phyloP scores from a whole-genome alignment of 2,329 filamentous ascomycete genomes.

The Neocucurbitaria cava region DNA sequence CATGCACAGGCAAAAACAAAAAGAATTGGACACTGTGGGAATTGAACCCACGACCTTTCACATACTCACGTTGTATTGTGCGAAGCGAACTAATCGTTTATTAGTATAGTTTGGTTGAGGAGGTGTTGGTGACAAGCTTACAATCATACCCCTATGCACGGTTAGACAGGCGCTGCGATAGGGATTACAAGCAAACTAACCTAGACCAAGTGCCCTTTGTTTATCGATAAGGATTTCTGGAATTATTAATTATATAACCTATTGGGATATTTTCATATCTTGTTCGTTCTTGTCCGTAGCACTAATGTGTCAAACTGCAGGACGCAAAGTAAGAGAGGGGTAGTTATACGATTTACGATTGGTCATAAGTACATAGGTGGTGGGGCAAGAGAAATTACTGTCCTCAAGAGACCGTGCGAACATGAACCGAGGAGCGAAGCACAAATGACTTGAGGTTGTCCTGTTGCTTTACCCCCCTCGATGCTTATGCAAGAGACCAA shows the following conservation, averaged over 20 bases:
- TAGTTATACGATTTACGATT: too few species aligned
- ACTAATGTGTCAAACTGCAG: not conserved
- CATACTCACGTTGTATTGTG: conserved; percentile 18
- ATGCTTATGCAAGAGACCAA: too few species aligned
- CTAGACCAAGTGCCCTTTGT: not conserved
- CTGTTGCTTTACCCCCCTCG: too few species aligned
- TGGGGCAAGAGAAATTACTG: not conserved
- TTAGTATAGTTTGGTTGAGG: not conserved
- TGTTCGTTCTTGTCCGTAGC: not conserved
- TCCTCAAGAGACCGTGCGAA: too few species aligned
- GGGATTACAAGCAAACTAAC: not conserved
- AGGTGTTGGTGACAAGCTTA: not conserved
- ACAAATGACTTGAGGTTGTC: too few species aligned
- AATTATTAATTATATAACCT: not conserved
- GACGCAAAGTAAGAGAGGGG: not conserved
- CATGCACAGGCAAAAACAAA: not conserved
- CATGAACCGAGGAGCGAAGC: too few species aligned
- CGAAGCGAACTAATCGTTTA: conserved; percentile 20
- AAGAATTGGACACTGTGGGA: conserved; percentile 31
- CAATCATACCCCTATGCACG: conserved; percentile 9
- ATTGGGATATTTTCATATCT: not conserved
- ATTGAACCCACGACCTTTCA: conserved; percentile 36
- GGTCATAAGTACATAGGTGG: not conserved
- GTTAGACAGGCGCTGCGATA: not conserved
- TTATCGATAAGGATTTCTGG: not conserved